Evolutionary conservation across 768 basidiomycete genomes (phyloP).

Genomic region (Phlebiopsis gigantea): DNA sequence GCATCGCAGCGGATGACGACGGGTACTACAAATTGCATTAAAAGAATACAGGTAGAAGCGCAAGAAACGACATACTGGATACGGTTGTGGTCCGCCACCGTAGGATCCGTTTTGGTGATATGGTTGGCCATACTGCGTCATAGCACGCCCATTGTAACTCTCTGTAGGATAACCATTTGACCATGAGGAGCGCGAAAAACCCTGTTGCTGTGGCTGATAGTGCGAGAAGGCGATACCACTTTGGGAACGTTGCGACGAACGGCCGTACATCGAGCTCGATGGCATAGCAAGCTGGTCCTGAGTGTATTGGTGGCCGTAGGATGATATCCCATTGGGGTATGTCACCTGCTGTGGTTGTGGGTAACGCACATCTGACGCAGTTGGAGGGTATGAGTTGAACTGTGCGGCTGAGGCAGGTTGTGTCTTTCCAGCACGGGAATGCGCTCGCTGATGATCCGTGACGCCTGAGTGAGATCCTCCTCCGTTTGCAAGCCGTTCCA

Average conservation of each 20-base stretch:
- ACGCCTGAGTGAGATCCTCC: not conserved
- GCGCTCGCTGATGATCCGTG: not conserved
- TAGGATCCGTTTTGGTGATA: not conserved
- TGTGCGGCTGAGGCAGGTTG: not conserved
- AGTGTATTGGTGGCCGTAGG: slow-evolving; percentile 5
- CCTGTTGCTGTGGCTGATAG: slow-evolving; percentile 25
- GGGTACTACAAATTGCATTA: not conserved
- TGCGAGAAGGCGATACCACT: slow-evolving; percentile 20
- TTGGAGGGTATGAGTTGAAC: not conserved
- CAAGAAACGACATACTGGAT: not conserved
- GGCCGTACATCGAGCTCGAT: slow-evolving; percentile 10
- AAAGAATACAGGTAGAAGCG: not conserved
- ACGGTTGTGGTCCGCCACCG: not conserved
- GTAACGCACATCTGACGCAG: slow-evolving; percentile 5
- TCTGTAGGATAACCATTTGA: not conserved
- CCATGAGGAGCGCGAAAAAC: slow-evolving; percentile 12
- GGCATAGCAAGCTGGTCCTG: not conserved
- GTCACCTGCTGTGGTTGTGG: not conserved
- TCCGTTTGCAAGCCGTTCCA: not conserved
- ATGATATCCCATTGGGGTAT: slow-evolving; percentile 3
- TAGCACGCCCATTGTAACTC: not conserved
- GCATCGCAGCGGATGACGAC: not conserved
- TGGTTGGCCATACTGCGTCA: not conserved
- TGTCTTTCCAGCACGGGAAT: slow-evolving; percentile 3
- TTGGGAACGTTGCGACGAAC: slow-evolving; percentile 16